phyloP scores from a whole-genome alignment of 129 eudicot genomes.

The Glebionis coronaria region DNA sequence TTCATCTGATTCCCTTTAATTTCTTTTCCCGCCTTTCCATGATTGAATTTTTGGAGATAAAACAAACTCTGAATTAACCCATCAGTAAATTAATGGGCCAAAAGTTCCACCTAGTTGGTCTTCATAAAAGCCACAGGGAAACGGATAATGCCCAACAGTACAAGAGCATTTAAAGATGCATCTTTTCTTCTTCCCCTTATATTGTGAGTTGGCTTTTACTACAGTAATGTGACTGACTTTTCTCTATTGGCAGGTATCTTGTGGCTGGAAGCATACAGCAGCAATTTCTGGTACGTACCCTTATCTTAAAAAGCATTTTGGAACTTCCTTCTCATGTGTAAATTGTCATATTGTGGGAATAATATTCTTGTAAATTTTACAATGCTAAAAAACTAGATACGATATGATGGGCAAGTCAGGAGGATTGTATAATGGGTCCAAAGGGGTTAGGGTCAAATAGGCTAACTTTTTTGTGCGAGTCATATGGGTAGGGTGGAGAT shows the following conservation, averaged over 20 bases:
- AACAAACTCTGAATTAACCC: constrained; percentile 2
- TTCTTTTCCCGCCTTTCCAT: neutral
- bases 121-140: neutral
- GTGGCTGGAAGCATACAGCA: constrained; percentile 99
- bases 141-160: neutral
- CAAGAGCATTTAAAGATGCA: neutral
- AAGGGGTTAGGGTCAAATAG: too few relatives aligned
- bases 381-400: too few relatives aligned
- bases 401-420: too few relatives aligned
- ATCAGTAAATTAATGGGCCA: neutral
- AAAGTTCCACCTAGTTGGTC: neutral
- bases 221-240: constrained; percentile 13
- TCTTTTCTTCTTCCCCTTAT: neutral
- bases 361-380: neutral
- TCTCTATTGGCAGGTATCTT: constrained; percentile 67
- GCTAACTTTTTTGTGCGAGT: too few relatives aligned
- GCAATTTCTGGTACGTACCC: constrained; percentile 73
- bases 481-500: too few relatives aligned
- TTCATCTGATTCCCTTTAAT: neutral
- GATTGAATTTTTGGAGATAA: neutral
- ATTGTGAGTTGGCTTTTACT: constrained; percentile 6
- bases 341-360: neutral
- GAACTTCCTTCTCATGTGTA: constrained; percentile 3
- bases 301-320: constrained; percentile 17
- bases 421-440: neutral